phyloP scores from a whole-genome alignment of 257 asterid species.

The Solanum ossicruentum region DNA sequence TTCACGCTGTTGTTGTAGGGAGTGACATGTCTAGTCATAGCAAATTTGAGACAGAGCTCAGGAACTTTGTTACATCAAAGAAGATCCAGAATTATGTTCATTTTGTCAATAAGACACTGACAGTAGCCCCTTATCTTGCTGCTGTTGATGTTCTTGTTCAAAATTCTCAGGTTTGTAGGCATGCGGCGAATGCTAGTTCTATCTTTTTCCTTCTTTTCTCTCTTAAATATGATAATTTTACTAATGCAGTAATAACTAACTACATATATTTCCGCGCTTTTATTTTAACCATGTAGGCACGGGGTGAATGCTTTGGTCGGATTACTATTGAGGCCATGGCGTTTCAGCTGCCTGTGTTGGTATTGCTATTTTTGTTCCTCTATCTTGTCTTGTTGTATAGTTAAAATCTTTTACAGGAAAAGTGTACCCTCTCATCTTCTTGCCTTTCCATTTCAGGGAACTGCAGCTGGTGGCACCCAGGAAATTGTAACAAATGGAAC shows the following conservation, averaged over 20 bases:
- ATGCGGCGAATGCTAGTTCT: not conserved
- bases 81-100: conserved; percentile 57
- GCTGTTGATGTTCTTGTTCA: conserved; percentile 86
- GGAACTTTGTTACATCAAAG: conserved; percentile 53
- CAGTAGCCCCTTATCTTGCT: conserved; percentile 89
- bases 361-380: conserved; percentile 10
- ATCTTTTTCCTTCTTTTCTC: not conserved
- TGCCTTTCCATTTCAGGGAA: conserved; percentile 46
- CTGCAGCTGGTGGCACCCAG: conserved; percentile 94
- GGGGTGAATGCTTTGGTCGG: conserved; percentile 98
- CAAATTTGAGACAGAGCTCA: conserved; percentile 75
- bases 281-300: conserved; percentile 36
- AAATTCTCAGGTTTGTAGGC: conserved; percentile 73
- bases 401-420: not conserved
- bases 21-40: conserved; percentile 82
- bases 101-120: conserved; percentile 84
- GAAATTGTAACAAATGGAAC: conserved; percentile 80
- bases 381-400: not conserved
- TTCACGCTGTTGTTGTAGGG: conserved; percentile 85
- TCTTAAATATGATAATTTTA: not conserved
- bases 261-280: not conserved
- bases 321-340: conserved; percentile 99
- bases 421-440: not conserved
- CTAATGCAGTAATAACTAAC: not conserved
- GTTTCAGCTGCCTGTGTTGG: conserved; percentile 90